Conservation (phyloP, 257 asterid genomes). For the Solanum stenotomum region DNA sequence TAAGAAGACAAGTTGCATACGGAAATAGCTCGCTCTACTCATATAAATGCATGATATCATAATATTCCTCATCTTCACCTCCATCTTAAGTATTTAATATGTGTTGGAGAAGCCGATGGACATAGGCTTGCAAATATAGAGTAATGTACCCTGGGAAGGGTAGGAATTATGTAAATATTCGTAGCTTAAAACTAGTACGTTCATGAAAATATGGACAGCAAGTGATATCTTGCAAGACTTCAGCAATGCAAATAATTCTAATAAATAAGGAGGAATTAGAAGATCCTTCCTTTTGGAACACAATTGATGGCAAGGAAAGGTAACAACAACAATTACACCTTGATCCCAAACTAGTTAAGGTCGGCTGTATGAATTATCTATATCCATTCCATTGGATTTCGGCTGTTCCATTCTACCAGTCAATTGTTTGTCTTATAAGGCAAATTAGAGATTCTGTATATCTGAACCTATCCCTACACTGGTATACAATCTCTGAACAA, state of each 20-base stretch:
- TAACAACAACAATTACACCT: neutral
- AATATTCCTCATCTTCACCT: neutral
- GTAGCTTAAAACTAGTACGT: neutral
- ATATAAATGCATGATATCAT: neutral
- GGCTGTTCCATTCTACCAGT: neutral
- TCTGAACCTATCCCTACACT: neutral
- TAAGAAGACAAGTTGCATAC: neutral
- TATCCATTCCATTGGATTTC: neutral
- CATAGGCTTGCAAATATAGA: neutral
- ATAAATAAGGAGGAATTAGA: neutral
- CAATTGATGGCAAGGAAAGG: neutral
- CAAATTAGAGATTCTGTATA: neutral
- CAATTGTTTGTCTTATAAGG: neutral
- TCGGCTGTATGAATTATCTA: neutral
- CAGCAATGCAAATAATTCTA: neutral
- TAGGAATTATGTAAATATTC: neutral
- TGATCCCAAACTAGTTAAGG: neutral
- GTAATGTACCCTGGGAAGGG: neutral
- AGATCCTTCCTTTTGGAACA: neutral
- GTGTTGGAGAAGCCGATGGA: neutral
- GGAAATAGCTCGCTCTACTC: neutral
- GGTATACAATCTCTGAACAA: neutral
- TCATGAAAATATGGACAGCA: neutral
- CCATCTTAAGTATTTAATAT: neutral
- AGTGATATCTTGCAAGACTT: neutral